A percentile compares a stretch with the other conserved stretches of the same genome.
phyloP scores from a whole-genome alignment of 192 early-diverging fungal species.

The Coemansia sp. region DNA sequence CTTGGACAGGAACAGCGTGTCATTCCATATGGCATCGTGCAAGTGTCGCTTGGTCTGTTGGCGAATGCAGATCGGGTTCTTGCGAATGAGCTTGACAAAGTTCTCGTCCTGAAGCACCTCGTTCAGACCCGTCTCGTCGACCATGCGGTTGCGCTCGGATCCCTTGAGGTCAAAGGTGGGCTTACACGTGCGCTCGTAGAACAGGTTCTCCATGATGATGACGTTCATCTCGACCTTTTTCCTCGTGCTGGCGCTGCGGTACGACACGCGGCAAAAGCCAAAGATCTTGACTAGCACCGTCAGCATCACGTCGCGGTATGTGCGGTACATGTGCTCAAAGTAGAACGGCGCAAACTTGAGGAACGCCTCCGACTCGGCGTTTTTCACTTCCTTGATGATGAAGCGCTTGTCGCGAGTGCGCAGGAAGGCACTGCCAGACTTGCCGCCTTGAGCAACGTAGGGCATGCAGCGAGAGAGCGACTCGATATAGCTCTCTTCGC shows the following conservation, averaged over 20 bases:
- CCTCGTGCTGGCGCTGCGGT: slow-evolving; percentile 83
- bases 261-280: slow-evolving; percentile 91
- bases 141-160: slow-evolving; percentile 93
- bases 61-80: slow-evolving; percentile 89
- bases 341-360: slow-evolving; percentile 90
- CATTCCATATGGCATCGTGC: slow-evolving; percentile 86
- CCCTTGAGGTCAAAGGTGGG: slow-evolving; percentile 93
- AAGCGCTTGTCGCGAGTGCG: slow-evolving; percentile 92
- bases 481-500: slow-evolving; percentile 81
- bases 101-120: slow-evolving; percentile 96
- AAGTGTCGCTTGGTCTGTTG: slow-evolving; percentile 89
- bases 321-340: slow-evolving; percentile 73
- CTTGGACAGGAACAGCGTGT: slow-evolving; percentile 92
- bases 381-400: slow-evolving; percentile 88
- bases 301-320: slow-evolving; percentile 59
- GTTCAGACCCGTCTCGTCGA: slow-evolving; percentile 83
- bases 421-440: slow-evolving; percentile 89
- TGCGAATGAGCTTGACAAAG: slow-evolving; percentile 72
- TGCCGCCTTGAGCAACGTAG: slow-evolving; percentile 87
- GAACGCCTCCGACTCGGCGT: slow-evolving; percentile 85
- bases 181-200: slow-evolving; percentile 76
- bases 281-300: slow-evolving; percentile 89
- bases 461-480: slow-evolving; percentile 86
- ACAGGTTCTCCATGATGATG: slow-evolving; percentile 96
- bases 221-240: slow-evolving; percentile 87